phyloP scores from a whole-genome alignment of 495 filamentous ascomycete species.

The Penicillium coprophilum region DNA sequence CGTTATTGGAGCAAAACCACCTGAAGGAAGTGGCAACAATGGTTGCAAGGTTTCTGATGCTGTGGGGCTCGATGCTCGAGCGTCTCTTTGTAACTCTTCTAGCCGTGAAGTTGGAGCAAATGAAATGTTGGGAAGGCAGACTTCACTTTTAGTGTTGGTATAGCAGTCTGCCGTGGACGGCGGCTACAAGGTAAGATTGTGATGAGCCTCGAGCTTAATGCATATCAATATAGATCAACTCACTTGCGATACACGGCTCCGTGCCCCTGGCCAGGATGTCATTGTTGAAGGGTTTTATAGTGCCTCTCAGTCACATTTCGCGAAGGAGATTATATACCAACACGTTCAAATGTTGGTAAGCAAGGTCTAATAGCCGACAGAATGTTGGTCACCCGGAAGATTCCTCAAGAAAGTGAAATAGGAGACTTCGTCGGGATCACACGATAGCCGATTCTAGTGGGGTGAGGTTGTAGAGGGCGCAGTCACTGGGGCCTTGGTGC shows the following conservation, averaged over 20 bases:
- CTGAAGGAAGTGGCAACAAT: neutral
- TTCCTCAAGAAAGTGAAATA: neutral
- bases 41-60: conserved; percentile 9
- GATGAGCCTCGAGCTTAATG: neutral
- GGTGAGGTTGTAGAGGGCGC: neutral
- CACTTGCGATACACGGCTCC: conserved; percentile 1
- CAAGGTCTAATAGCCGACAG: neutral
- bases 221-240: neutral
- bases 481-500: neutral
- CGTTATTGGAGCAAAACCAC: neutral
- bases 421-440: neutral
- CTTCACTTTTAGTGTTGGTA: conserved; percentile 11
- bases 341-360: conserved; percentile 3
- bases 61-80: neutral
- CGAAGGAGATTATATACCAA: neutral
- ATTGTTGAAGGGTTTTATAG: conserved; percentile 3
- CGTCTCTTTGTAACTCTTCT: neutral
- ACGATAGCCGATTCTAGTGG: neutral
- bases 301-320: conserved; percentile 6
- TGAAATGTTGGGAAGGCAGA: conserved; percentile 1
- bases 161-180: neutral
- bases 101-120: neutral
- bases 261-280: conserved; percentile 17
- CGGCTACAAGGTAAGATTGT: conserved; percentile 1
- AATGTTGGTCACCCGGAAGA: neutral